Evolutionary conservation across 306 rosid species (phyloP).

Genomic region (Boehmeria nivea): DNA sequence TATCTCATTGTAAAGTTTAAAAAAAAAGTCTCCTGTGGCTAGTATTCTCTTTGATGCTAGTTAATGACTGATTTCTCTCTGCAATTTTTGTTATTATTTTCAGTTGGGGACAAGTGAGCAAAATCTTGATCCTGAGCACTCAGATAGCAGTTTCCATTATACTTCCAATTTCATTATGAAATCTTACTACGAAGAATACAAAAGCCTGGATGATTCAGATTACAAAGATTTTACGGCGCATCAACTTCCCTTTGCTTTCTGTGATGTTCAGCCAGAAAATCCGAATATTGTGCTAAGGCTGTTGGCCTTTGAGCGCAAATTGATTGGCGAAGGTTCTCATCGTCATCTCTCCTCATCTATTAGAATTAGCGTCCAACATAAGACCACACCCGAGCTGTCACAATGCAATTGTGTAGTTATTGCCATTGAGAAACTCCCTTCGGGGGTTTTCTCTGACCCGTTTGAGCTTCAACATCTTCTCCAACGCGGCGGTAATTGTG

Average conservation of each 20-base stretch:
- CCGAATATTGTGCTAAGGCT: conserved; percentile 26
- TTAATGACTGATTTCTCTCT: conserved; percentile 5
- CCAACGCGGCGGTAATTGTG: conserved; percentile 60
- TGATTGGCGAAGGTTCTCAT: conserved; percentile 78
- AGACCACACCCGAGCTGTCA: conserved; percentile 30
- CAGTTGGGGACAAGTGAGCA: conserved; percentile 40
- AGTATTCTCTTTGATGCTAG: neutral
- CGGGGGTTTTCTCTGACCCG: conserved; percentile 79
- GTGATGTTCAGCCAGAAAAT: conserved; percentile 37
- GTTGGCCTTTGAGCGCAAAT: conserved; percentile 37
- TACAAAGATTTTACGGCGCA: conserved; percentile 50
- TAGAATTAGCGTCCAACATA: conserved; percentile 27
- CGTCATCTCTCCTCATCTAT: conserved; percentile 50
- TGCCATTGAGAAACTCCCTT: conserved; percentile 62
- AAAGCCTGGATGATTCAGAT: conserved; percentile 37
- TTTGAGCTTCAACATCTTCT: conserved; percentile 78
- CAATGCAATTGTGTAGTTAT: conserved; percentile 45
- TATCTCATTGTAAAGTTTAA: no score
- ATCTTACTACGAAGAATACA: conserved; percentile 44
- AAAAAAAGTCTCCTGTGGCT: no score
- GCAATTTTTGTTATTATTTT: conserved; percentile 16
- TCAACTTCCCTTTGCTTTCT: conserved; percentile 36
- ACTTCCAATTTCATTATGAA: conserved; percentile 40
- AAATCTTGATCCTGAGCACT: conserved; percentile 15
- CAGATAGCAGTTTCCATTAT: conserved; percentile 20